A percentile compares a stretch with the other conserved stretches of the same genome.
Evolutionary conservation across 2,329 filamentous ascomycete genomes (phyloP).

Genomic region (Aphanocladium album): DNA sequence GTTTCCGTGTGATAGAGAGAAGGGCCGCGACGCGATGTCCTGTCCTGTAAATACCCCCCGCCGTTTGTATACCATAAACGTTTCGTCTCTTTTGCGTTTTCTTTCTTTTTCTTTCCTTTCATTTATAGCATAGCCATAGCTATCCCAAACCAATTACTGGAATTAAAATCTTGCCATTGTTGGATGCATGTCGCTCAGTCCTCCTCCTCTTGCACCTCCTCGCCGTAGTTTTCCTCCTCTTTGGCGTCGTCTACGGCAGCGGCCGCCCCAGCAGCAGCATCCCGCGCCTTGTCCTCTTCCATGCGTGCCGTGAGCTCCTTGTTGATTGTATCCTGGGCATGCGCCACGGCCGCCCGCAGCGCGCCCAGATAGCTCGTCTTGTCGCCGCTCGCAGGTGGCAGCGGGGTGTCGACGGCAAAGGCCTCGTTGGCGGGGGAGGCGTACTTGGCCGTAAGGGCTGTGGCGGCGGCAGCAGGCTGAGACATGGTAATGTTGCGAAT

Average conservation of each 20-base stretch:
- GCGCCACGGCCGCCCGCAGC: constrained; percentile 51
- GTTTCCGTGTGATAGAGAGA: not conserved
- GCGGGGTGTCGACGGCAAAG: constrained; percentile 38
- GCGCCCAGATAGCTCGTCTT: constrained; percentile 56
- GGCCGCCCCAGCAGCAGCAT: constrained; percentile 27
- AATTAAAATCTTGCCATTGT: not conserved
- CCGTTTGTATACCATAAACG: not conserved
- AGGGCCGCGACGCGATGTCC: not conserved
- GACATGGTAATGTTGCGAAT: constrained; percentile 13
- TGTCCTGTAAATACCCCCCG: constrained; percentile 12
- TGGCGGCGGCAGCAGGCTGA: constrained; percentile 10
- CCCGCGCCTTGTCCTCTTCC: constrained; percentile 62
- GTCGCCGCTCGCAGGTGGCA: constrained; percentile 36
- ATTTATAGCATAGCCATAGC: not conserved
- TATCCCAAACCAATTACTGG: not conserved
- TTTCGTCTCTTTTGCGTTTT: not conserved
- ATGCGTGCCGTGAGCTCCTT: constrained; percentile 66
- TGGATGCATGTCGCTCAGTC: constrained; percentile 23
- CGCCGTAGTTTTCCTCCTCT: constrained; percentile 78
- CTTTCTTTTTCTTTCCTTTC: not conserved
- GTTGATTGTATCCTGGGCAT: constrained; percentile 65
- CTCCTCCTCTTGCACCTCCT: constrained; percentile 69
- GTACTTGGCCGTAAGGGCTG: constrained; percentile 46
- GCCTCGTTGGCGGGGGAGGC: constrained; percentile 43
- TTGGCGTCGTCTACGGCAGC: constrained; percentile 45